Evolutionary conservation across 2,329 filamentous ascomycete genomes (phyloP).

Genomic region (Trichoderma endophyticum): DNA sequence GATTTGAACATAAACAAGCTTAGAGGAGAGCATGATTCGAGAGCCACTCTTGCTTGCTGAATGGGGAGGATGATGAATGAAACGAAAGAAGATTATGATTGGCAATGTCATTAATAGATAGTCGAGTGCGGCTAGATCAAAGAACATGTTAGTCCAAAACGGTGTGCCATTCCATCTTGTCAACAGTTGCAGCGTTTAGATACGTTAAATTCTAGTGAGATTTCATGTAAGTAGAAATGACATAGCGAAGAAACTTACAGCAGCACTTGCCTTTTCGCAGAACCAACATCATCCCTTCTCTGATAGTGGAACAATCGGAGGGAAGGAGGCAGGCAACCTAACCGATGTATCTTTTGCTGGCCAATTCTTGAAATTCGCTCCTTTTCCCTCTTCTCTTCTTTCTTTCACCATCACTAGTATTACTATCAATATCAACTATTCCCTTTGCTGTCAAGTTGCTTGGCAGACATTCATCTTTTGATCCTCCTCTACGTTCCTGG

Average conservation of each 20-base stretch:
- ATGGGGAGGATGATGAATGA: constrained; percentile 21
- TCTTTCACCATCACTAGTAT: background rate
- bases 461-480: background rate
- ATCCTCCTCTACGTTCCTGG: background rate
- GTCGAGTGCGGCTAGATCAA: constrained; percentile 21
- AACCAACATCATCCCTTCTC: background rate
- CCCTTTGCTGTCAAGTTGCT: background rate
- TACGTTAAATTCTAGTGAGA: background rate
- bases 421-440: background rate
- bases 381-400: background rate
- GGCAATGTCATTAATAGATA: constrained; percentile 25
- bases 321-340: background rate
- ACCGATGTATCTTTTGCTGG: too few relatives aligned
- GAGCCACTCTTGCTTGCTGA: constrained; percentile 9
- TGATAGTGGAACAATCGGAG: background rate
- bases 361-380: too few relatives aligned
- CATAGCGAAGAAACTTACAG: background rate
- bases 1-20: constrained; percentile 1
- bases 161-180: background rate
- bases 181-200: background rate
- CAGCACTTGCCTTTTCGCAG: background rate
- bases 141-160: background rate
- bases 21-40: constrained; percentile 4
- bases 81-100: constrained; percentile 22
- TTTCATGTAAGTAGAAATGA: background rate